A percentile compares a stretch with the other conserved stretches of the same genome.
Evolutionary conservation across 441 rosid genomes (phyloP).

Genomic region (Gossypium davidsonii): DNA sequence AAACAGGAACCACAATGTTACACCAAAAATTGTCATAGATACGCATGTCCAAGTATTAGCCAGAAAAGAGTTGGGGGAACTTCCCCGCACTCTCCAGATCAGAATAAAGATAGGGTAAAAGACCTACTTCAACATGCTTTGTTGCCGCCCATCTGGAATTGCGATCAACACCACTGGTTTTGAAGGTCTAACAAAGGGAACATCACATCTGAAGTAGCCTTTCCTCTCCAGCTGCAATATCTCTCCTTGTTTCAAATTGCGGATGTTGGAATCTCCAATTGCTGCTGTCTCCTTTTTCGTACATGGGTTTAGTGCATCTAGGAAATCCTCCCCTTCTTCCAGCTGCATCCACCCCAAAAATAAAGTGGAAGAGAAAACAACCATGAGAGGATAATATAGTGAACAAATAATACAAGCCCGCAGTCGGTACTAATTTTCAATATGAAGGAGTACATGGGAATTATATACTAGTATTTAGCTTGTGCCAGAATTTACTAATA

Average conservation of each 20-base stretch:
- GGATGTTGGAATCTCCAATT: constrained; percentile 84
- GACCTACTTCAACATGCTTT: constrained; percentile 28
- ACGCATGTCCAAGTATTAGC: neutral
- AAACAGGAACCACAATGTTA: neutral
- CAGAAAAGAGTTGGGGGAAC: neutral
- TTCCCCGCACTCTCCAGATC: too few species aligned
- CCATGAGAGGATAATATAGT: neutral
- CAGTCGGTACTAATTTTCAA: too few species aligned
- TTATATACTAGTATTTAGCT: neutral
- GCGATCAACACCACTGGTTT: constrained; percentile 65
- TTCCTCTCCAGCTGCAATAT: constrained; percentile 42
- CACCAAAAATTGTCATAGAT: neutral
- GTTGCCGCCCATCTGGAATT: constrained; percentile 85
- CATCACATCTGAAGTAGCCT: constrained; percentile 88
- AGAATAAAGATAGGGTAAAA: neutral
- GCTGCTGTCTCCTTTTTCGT: constrained; percentile 69
- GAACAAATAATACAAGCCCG: neutral
- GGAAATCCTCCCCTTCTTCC: constrained; percentile 79
- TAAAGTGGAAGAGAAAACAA: neutral
- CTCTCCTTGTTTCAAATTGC: constrained; percentile 54
- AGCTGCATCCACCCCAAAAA: constrained; percentile 41
- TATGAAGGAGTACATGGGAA: too few species aligned
- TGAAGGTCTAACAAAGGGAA: constrained; percentile 59
- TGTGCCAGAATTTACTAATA: neutral
- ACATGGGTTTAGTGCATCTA: constrained; percentile 51